Evolutionary conservation across 1,284 basidiomycete genomes (phyloP), one percentile per base, ranked within the genome.

Genomic region (Somion occarium): DNA sequence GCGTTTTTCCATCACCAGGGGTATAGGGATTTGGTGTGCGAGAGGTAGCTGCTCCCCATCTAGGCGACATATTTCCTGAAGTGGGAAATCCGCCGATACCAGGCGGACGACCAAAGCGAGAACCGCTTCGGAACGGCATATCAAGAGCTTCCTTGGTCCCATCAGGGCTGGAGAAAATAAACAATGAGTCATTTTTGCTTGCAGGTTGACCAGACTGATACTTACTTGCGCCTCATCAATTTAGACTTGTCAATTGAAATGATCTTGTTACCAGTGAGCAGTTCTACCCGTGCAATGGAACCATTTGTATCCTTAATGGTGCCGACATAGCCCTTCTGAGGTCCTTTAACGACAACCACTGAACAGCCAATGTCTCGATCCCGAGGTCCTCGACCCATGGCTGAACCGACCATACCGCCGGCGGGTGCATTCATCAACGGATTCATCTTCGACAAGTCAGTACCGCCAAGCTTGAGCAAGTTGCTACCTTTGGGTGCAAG

Each of bases 301-400:
- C 94, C 96, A 52, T 94, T 96, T 12, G 93, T 92, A 64, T 98
- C 97, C 69, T 96, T 98, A 76, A 99, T 91, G 11, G 87, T 85
- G 5, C 97, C 97, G 46, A 88, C 76, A 60, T 95, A 88, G 7
- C 94, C 93, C 71, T 99, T 99, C 67, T 90, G 85, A 0, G 91
- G 82, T 2, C 97, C 96, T 64, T 91, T 90, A 55, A 92, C 78
- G 20, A 98, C 84, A 13, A 82, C 82, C 15, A 98, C 92, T 3
- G 78, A 75, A 1, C 83, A 79, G 25, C 94, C 95, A 60, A 94
- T 87, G 61, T 92, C 78, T 38, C 89, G 78, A 67, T 98, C 93
- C 55, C 88, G 78, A 52, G 84, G 87, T 3, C 83, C 88, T 51
- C 82, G 83, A 22, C 77, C 80, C 73, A 82, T 87, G 1, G 81